Percentiles rank a stretch among this genome's conserved stretches.
phyloP scores from a whole-genome alignment of 495 filamentous ascomycete species.

The Bacidia gigantensis region DNA sequence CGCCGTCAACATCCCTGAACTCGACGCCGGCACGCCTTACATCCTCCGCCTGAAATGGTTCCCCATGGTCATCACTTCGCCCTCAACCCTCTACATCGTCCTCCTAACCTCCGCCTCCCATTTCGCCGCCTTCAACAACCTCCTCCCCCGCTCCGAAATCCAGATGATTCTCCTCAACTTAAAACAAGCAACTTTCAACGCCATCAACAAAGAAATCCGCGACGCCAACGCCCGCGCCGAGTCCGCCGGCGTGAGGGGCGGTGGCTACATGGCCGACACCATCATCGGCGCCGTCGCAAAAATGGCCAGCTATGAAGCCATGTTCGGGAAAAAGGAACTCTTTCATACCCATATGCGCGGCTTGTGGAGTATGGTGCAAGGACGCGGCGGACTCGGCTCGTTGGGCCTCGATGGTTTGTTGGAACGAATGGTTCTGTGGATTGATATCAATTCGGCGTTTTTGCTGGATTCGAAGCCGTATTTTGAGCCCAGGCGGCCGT shows the following conservation, averaged over 20 bases:
- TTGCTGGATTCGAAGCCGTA: conserved; percentile 21
- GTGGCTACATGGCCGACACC: conserved; percentile 18
- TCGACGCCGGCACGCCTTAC: conserved; percentile 26
- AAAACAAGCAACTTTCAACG: conserved; percentile 26
- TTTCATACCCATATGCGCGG: conserved; percentile 31
- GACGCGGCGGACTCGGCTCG: conserved; percentile 26
- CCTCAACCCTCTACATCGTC: conserved; percentile 30
- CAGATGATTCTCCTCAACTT: conserved; percentile 22
- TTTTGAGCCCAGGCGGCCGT: conserved; percentile 18
- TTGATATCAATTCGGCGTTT: conserved; percentile 31
- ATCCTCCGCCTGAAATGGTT: conserved; percentile 33
- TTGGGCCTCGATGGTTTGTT: conserved; percentile 30
- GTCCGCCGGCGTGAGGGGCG: no score
- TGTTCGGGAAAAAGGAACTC: conserved; percentile 24
- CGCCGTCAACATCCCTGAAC: conserved; percentile 33
- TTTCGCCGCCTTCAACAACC: conserved; percentile 21
- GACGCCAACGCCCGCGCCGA: neutral
- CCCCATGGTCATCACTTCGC: conserved; percentile 30
- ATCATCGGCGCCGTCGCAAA: conserved; percentile 34
- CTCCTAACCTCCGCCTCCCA: conserved; percentile 31
- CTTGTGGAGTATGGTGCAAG: conserved; percentile 19
- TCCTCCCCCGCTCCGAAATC: conserved; percentile 8
- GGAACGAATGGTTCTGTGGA: conserved; percentile 30
- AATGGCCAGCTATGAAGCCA: conserved; percentile 35
- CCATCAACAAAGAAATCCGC: conserved; percentile 23